Conservation (phyloP, 164 flowering plant genomes). For the Dillenia turbinata region DNA sequence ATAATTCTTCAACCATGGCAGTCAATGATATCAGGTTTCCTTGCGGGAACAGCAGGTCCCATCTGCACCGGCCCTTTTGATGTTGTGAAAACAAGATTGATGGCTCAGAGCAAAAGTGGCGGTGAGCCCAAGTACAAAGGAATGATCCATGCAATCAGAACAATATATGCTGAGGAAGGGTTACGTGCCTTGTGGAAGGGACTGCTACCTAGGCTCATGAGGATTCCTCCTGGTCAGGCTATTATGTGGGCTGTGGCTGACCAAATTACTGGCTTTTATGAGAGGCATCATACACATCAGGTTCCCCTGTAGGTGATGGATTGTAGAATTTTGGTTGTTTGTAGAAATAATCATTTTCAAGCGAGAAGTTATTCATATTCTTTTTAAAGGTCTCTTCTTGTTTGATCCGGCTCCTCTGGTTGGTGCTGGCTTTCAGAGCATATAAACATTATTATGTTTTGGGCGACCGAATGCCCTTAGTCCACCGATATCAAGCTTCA, state of each 20-base stretch:
- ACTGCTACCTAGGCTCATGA: conserved; percentile 88
- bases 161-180: conserved; percentile 89
- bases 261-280: conserved; percentile 81
- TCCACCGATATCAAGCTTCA: too few relatives aligned
- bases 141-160: conserved; percentile 84
- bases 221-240: conserved; percentile 99
- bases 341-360: too few relatives aligned
- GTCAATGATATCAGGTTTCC: conserved; percentile 96
- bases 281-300: conserved; percentile 46
- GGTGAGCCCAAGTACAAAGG: conserved; percentile 78
- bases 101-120: conserved; percentile 77
- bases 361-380: too few relatives aligned
- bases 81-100: conserved; percentile 93
- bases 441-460: too few relatives aligned
- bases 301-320: conserved; percentile 10
- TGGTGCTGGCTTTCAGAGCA: too few relatives aligned
- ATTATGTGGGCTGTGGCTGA: conserved; percentile 99
- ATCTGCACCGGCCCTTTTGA: conserved; percentile 97
- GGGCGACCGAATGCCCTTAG: too few relatives aligned
- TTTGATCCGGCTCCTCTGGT: too few relatives aligned
- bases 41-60: conserved; percentile 97
- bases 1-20: conserved; percentile 87
- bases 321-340: too few relatives aligned
- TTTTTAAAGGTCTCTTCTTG: too few relatives aligned
- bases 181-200: conserved; percentile 90